A percentile compares a stretch with the other conserved stretches of the same genome.
Conservation (phyloP, 371 early-diverging fungal genomes). For the Capillidium rhysosporum region DNA sequence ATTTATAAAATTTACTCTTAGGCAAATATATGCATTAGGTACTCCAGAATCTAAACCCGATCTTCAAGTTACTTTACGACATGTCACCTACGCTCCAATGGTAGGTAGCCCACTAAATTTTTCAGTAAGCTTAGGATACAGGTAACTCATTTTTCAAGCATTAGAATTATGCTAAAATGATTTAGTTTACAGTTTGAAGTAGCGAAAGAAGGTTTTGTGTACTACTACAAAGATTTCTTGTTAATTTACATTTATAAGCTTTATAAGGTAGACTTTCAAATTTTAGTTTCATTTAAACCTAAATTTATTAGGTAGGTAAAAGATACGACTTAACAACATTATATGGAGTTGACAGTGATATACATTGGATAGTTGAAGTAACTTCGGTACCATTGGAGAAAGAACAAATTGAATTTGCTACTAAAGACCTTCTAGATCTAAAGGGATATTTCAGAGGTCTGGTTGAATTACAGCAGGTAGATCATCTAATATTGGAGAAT, state of each 20-base stretch:
- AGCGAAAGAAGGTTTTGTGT: constrained; percentile 3
- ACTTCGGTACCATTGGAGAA: background rate
- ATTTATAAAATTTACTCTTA: background rate
- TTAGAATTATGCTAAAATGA: background rate
- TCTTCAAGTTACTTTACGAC: background rate
- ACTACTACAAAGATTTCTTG: background rate
- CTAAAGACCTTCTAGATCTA: background rate
- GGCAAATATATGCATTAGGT: constrained; percentile 2
- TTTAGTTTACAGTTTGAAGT: constrained; percentile 1
- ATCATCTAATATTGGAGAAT: constrained; percentile 5
- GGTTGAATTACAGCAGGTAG: background rate
- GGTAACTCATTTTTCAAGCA: background rate
- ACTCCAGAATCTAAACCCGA: background rate
- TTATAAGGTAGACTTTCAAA: background rate
- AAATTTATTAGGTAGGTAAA: constrained; percentile 1
- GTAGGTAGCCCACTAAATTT: background rate
- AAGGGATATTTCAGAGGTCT: background rate
- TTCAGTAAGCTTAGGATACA: constrained; percentile 1
- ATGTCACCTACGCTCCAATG: background rate
- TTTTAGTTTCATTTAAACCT: background rate
- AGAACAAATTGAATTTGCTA: background rate
- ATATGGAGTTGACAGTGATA: background rate
- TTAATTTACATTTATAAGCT: constrained; percentile 1
- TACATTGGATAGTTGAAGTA: constrained; percentile 1
- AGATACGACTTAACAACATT: constrained; percentile 2